Evolutionary conservation across 2,329 filamentous ascomycete genomes (phyloP).

Genomic region (Colletotrichum zoysiae): DNA sequence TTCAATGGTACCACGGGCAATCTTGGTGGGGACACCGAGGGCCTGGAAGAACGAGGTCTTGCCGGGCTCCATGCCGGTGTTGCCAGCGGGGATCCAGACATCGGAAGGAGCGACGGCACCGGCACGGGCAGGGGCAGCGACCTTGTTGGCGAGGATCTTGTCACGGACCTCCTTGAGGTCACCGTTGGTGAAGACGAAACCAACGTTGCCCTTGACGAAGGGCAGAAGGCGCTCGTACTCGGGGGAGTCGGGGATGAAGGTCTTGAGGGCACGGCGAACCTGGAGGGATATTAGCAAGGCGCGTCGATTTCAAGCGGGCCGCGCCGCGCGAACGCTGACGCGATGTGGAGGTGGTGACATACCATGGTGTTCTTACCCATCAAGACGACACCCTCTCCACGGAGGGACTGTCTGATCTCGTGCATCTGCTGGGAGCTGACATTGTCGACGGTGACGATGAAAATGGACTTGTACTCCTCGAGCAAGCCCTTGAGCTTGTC

Average conservation of each 20-base stretch:
- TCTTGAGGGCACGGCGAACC: conserved; percentile 97
- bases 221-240: conserved; percentile 99
- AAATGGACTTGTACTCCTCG: conserved; percentile 96
- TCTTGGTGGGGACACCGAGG: conserved; percentile 99
- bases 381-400: conserved; percentile 92
- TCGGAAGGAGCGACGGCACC: conserved; percentile 94
- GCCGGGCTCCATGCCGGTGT: conserved; percentile 99
- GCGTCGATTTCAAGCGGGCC: not conserved
- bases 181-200: conserved; percentile 99
- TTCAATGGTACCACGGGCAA: conserved; percentile 99
- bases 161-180: conserved; percentile 94
- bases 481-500: conserved; percentile 99
- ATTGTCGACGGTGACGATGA: conserved; percentile 99
- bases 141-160: conserved; percentile 96
- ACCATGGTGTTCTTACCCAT: conserved; percentile 99
- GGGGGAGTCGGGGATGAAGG: conserved; percentile 88
- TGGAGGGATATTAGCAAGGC: conserved; percentile 50
- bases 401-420: conserved; percentile 96
- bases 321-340: not conserved
- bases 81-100: conserved; percentile 96
- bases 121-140: conserved; percentile 96
- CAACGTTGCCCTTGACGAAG: conserved; percentile 96
- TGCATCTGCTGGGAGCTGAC: conserved; percentile 99
- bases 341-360: conserved; percentile 48
- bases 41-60: conserved; percentile 99